phyloP scores from a whole-genome alignment of 306 rosid species.

The Quercus wislizeni region DNA sequence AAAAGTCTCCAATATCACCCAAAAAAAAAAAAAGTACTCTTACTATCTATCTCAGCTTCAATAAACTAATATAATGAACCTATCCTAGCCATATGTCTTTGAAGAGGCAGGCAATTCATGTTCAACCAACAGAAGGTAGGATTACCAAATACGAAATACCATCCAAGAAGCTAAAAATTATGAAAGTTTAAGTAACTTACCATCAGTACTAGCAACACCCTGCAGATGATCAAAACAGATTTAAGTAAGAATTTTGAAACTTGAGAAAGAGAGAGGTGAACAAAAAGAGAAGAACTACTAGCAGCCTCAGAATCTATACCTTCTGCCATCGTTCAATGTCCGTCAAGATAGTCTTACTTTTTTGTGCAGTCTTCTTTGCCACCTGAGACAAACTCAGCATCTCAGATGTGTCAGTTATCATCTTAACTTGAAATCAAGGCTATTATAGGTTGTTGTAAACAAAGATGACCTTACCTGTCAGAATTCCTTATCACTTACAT shows the following conservation, averaged over 20 bases:
- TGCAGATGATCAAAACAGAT: conserved; percentile 30
- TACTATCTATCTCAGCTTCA: background rate
- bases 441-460: background rate
- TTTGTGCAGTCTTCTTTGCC: conserved; percentile 94
- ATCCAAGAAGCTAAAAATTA: background rate
- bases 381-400: conserved; percentile 50
- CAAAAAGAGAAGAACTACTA: background rate
- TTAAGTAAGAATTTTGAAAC: conserved; percentile 16
- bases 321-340: conserved; percentile 99
- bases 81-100: background rate
- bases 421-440: background rate
- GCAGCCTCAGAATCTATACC: conserved; percentile 42
- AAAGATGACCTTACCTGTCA: background rate
- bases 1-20: background rate
- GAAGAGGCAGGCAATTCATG: background rate
- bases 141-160: background rate
- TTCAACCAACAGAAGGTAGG: background rate
- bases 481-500: background rate
- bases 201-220: conserved; percentile 96
- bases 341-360: conserved; percentile 76
- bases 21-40: background rate
- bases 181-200: conserved; percentile 46
- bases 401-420: background rate
- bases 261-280: background rate
- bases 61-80: background rate